Evolutionary conservation across 2,329 filamentous ascomycete genomes (phyloP), one percentile per base, ranked within the genome.

Genomic region (Sporothrix sp.): DNA sequence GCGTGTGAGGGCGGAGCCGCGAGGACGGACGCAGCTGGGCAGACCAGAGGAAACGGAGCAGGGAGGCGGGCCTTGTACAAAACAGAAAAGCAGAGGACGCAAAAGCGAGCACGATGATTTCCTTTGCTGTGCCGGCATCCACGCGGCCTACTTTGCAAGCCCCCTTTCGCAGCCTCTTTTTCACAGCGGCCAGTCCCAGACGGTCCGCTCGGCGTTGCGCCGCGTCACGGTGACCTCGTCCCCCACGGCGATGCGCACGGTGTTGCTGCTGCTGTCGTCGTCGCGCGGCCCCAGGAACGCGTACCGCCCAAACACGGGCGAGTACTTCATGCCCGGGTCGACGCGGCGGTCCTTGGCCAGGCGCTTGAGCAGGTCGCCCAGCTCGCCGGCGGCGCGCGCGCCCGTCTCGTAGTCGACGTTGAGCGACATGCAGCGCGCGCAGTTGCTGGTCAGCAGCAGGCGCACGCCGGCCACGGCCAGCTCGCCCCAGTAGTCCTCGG

Each of bases 401-500:
- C 85, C 85, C 0, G 79, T 85, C 20, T 67, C 61, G 61, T 85
- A 86, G 66, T 88, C 81, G 52, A 89, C 76, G 64, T 87, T 87
- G 54, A 88, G 68, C 54, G 81, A 85, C 27, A 71, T 67, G 63
- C 85, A 90, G 35, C 85, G 71, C 30, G 71, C 74, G 61, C 84
- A 89, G 63, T 88, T 85, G 47, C 78, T 79, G 30, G 82, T 87
- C 27, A 88, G 67, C 5, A 75, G 61, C 7, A 87, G 67, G 36
- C 66, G 67, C 6, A 36, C 18, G 13, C 21, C 23, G 10, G 11
- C 1, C 35, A 84, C 62, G 14, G 64, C 63, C 30, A 87, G 64
- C 59, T 82, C 79, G 3, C 69, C 76, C 85, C 84, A 89, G 60
- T 76, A 87, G 61, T 89, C 85, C 63, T 89, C 84, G 11, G 82